Base-by-base conservation (phyloP, 805 yeast species). In the Zygosaccharomyces siamensis region DNA sequence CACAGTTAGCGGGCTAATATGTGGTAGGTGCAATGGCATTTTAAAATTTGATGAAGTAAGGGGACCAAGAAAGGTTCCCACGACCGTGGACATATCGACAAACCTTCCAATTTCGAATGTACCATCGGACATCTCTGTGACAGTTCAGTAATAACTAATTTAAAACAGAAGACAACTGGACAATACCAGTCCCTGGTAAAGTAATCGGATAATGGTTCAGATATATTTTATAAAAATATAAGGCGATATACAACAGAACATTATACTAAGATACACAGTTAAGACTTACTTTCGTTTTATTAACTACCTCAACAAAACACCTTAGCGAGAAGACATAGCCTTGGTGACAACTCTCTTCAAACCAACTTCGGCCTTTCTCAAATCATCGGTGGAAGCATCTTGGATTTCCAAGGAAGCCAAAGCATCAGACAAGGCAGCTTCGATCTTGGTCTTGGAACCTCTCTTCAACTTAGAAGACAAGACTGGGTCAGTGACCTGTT, bases 331-430 rank as follows among this genome's bases (percentile, higher is more conserved):
- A 67, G 97, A 86, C 89, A 90, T 87, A 75, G 97, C 97, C 83
- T 89, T 92, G 82, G 97, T 92, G 74, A 92, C 97, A 71, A 92
- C 97, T 78, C 99, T 88, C 89, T 93, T 93, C 75, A 93, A 87
- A 75, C 89, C 84, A 74, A 93, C 89, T 83, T 93, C 98, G 71
- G 99, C 98, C 86, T 89, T 93, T 86, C 98, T 88, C 81, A 79
- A 83, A 77, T 90, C 97, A 72, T 93, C 99, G 73, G 97, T 92
- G 67, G 95, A 70, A 55, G 97, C 81, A 64, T 93, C 98, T 80
- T 92, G 96, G 60, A 93, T 79, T 80, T 90, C 96, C 72, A 92
- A 86, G 74, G 97, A 90, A 69, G 96, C 95, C 79, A 92, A 77
- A 74, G 98, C 98, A 69, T 92, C 98, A 66, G 98, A 87, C 70